A percentile compares a stretch with the other conserved stretches of the same genome.
Conservation (phyloP, 768 basidiomycete species). For the Leucosporidium yakuticum region DNA sequence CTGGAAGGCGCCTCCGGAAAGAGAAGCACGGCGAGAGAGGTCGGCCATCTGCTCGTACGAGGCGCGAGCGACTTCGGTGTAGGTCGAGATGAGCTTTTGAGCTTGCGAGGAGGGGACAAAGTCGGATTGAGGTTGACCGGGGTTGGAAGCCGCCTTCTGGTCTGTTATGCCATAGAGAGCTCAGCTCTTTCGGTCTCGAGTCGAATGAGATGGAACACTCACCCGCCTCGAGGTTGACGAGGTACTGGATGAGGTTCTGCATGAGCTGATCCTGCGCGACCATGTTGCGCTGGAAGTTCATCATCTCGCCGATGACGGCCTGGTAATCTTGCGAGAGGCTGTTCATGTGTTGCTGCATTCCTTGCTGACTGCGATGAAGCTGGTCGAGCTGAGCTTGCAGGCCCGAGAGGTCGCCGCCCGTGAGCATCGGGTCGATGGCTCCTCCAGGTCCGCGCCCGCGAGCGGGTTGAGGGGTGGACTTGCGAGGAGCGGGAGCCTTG, state of each 20-base stretch:
- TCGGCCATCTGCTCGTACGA: conserved; percentile 73
- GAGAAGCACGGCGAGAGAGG: conserved; percentile 56
- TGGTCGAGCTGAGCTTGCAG: conserved; percentile 54
- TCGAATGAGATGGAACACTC: conserved; percentile 34
- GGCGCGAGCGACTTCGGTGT: conserved; percentile 60
- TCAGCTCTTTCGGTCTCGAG: not conserved
- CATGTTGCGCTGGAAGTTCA: conserved; percentile 65
- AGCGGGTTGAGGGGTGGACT: not conserved
- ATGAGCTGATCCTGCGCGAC: conserved; percentile 78
- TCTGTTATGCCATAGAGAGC: conserved; percentile 6
- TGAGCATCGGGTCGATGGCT: conserved; percentile 6
- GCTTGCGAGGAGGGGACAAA: conserved; percentile 37
- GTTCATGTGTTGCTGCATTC: conserved; percentile 54
- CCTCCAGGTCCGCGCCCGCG: not conserved
- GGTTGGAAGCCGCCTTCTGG: conserved; percentile 18
- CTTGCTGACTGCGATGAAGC: conserved; percentile 51
- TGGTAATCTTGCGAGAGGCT: conserved; percentile 62
- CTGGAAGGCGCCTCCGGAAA: conserved; percentile 19
- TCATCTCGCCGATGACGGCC: conserved; percentile 64
- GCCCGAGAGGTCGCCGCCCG: conserved; percentile 38
- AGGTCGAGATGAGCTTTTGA: conserved; percentile 42
- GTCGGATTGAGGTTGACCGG: conserved; percentile 14
- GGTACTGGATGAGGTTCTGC: conserved; percentile 74
- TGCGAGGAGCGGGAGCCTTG: conserved; percentile 20
- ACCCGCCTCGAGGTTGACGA: conserved; percentile 64